A percentile compares a stretch with the other conserved stretches of the same genome.
Evolutionary conservation across 1,284 basidiomycete genomes (phyloP).

Genomic region (Neonothopanus nambi): DNA sequence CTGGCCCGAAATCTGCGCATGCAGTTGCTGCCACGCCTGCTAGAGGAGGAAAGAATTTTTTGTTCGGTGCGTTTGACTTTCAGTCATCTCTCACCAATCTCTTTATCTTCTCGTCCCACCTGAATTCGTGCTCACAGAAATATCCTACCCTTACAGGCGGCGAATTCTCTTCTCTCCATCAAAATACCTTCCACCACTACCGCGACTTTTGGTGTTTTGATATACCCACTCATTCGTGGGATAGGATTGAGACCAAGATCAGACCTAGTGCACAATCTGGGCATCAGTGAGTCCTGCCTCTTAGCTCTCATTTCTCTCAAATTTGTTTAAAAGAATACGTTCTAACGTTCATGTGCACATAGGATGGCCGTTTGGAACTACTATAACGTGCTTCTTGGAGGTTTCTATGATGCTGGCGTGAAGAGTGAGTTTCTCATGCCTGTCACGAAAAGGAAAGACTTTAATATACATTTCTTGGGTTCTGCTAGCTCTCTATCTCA

Average conservation of each 20-base stretch:
- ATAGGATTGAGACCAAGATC: conserved; percentile 84
- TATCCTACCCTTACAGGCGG: conserved; percentile 62
- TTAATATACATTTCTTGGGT: no score
- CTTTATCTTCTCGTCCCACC: no score
- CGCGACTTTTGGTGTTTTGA: conserved; percentile 87
- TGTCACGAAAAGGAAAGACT: no score
- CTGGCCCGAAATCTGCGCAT: conserved; percentile 84
- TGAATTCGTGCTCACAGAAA: no score
- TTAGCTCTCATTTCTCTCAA: no score
- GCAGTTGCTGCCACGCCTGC: conserved; percentile 72
- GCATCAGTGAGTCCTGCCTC: conserved; percentile 72
- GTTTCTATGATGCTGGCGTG: conserved; percentile 83
- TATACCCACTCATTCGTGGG: conserved; percentile 78
- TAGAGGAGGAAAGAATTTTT: conserved; percentile 81
- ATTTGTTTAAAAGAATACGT: no score
- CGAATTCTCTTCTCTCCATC: conserved; percentile 84
- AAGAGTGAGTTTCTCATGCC: conserved; percentile 55
- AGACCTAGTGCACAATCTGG: conserved; percentile 84
- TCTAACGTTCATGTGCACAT: no score
- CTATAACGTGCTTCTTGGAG: conserved; percentile 83
- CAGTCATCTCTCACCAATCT: no score
- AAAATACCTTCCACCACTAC: conserved; percentile 91
- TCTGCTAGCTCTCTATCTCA: conserved; percentile 75
- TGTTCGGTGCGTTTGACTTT: conserved; percentile 76
- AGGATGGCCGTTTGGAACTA: conserved; percentile 94